Evolutionary conservation across 2,329 filamentous ascomycete species (phyloP).

Genomic region (Dothistroma septosporum): DNA sequence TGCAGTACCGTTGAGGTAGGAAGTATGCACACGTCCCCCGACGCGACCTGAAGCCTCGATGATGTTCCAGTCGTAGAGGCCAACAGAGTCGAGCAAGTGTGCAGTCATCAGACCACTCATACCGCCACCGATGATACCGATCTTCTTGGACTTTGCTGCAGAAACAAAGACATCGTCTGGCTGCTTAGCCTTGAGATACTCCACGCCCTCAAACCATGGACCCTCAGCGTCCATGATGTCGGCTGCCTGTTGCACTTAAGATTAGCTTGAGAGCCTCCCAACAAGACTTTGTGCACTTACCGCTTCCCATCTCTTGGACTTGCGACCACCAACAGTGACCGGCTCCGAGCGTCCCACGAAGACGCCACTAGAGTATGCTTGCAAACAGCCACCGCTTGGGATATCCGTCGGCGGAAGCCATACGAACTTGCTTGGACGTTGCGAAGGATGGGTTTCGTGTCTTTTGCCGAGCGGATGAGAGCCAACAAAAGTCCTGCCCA

Average conservation of each 20-base stretch:
- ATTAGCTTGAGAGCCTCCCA: too few relatives aligned
- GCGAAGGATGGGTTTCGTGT: conserved; percentile 26
- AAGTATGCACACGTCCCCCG: conserved; percentile 61
- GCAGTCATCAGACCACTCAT: conserved; percentile 62
- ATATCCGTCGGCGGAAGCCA: conserved; percentile 46
- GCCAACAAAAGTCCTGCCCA: conserved; percentile 41
- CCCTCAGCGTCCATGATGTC: conserved; percentile 54
- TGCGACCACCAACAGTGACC: conserved; percentile 37
- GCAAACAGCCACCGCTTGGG: conserved; percentile 40
- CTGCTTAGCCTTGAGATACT: conserved; percentile 53
- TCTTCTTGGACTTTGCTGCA: conserved; percentile 53
- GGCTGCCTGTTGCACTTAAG: conserved; percentile 26
- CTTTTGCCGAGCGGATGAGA: conserved; percentile 29
- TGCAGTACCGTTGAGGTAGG: conserved; percentile 56
- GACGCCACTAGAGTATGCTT: conserved; percentile 41
- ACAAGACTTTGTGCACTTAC: conserved; percentile 11
- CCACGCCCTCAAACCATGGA: conserved; percentile 64
- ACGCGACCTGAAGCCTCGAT: conserved; percentile 58
- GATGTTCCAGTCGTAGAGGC: conserved; percentile 59
- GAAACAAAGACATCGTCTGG: conserved; percentile 51
- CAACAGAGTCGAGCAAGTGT: conserved; percentile 48
- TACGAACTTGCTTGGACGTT: conserved; percentile 45
- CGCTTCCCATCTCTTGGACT: conserved; percentile 37
- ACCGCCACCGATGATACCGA: conserved; percentile 63
- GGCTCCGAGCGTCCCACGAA: conserved; percentile 43